These are phyloP conservation scores for Fistulina hepatica DNA, from an alignment of 1,284 basidiomycete genomes.

Conservation along the genomic window DNA sequence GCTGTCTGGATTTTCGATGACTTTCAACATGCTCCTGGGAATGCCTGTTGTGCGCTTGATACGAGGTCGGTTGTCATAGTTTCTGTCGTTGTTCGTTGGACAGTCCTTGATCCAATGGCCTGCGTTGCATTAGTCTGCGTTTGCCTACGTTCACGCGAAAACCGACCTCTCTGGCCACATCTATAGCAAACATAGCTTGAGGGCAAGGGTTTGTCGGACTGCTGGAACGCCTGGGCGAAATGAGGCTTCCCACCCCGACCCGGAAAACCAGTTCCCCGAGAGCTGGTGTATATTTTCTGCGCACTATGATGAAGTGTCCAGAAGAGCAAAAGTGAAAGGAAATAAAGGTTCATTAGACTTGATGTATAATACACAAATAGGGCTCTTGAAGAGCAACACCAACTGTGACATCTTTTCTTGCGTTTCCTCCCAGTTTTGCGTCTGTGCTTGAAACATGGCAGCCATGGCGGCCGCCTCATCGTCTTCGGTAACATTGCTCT, in stretches of 20 bases:
- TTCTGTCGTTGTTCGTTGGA: constrained; percentile 92
- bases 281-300: constrained; percentile 59
- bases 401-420: constrained; percentile 97
- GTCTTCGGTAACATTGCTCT: constrained; percentile 39
- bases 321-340: constrained; percentile 25
- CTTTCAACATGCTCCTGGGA: constrained; percentile 93
- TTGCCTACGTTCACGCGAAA: constrained; percentile 5
- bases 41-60: constrained; percentile 98
- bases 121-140: constrained; percentile 24
- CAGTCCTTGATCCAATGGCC: constrained; percentile 99
- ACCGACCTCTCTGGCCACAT: constrained; percentile 89
- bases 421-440: constrained; percentile 90
- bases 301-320: constrained; percentile 39
- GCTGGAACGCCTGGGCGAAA: constrained; percentile 28
- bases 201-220: constrained; percentile 61
- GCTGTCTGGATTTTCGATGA: constrained; percentile 78
- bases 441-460: constrained; percentile 90
- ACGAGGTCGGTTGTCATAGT: constrained; percentile 88
- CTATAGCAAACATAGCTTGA: constrained; percentile 98
- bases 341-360: constrained; percentile 51
- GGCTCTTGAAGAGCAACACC: constrained; percentile 50
- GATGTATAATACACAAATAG: constrained; percentile 48
- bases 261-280: constrained; percentile 46
- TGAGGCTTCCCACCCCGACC: constrained; percentile 54
- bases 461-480: constrained; percentile 86